Percentiles rank a stretch among this genome's conserved stretches.
Conservation (phyloP, 495 filamentous ascomycete genomes). For the Rhizodiscina lignyota region DNA sequence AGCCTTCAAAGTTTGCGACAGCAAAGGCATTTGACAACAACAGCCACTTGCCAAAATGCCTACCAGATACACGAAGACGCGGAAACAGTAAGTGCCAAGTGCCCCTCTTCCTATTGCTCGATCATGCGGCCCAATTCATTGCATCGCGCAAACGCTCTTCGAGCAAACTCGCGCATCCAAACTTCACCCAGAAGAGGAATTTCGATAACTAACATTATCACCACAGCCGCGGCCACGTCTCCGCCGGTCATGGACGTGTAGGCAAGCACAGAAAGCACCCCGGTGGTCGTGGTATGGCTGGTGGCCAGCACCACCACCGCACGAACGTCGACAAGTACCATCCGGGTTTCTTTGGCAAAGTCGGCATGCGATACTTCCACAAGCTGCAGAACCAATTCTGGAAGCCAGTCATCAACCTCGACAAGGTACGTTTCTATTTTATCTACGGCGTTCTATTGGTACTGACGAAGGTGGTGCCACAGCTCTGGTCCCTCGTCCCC, state of each 20-base stretch:
- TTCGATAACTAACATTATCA: slow-evolving; percentile 14
- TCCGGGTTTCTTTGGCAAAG: slow-evolving; percentile 95
- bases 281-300: slow-evolving; percentile 90
- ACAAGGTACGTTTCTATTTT: slow-evolving; percentile 42
- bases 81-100: slow-evolving; percentile 54
- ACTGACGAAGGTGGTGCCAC: slow-evolving; percentile 1
- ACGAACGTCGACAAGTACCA: slow-evolving; percentile 72
- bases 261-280: slow-evolving; percentile 89
- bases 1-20: too few species aligned
- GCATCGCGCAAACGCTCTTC: not conserved
- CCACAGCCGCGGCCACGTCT: slow-evolving; percentile 78
- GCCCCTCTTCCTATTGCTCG: slow-evolving; percentile 5
- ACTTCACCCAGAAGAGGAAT: slow-evolving; percentile 3
- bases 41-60: slow-evolving; percentile 47
- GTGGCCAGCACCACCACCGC: slow-evolving; percentile 90
- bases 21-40: too few species aligned
- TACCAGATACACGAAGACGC: slow-evolving; percentile 66
- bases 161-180: slow-evolving; percentile 14
- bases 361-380: slow-evolving; percentile 94
- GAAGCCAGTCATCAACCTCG: slow-evolving; percentile 82
- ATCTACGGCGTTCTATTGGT: not conserved
- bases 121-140: not conserved
- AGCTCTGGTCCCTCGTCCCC: slow-evolving; percentile 76
- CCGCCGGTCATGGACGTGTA: slow-evolving; percentile 80
- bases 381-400: slow-evolving; percentile 78